Evolutionary conservation across 768 basidiomycete genomes (phyloP).

Genomic region (Udeniomyces megalosporus): DNA sequence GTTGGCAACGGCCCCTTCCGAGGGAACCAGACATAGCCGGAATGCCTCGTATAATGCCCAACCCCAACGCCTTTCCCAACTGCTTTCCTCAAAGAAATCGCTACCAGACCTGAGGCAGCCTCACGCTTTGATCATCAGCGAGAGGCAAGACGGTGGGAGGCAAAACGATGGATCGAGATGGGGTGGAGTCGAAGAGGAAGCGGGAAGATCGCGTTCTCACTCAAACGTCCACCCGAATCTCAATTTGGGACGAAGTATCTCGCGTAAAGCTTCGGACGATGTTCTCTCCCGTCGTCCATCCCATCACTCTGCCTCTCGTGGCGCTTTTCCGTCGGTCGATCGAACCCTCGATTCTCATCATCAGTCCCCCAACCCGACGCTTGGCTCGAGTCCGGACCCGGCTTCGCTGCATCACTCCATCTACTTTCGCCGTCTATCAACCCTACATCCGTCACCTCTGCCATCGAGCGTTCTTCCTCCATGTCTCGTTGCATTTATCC

Average conservation of each 20-base stretch:
- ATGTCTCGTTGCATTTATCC: slow-evolving; percentile 52
- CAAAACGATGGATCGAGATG: not conserved
- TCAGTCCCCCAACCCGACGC: not conserved
- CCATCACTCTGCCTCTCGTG: not conserved
- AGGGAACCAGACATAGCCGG: not conserved
- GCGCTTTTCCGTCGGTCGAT: not conserved
- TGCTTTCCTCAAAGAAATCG: slow-evolving; percentile 49
- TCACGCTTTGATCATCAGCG: slow-evolving; percentile 31
- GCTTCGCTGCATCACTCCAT: slow-evolving; percentile 63
- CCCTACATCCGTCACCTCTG: slow-evolving; percentile 45
- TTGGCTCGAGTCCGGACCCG: not conserved
- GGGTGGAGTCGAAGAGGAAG: too few relatives aligned
- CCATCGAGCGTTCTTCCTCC: slow-evolving; percentile 48
- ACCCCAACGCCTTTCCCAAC: slow-evolving; percentile 1
- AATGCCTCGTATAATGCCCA: slow-evolving; percentile 8
- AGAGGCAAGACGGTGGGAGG: slow-evolving; percentile 18
- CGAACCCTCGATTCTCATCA: not conserved
- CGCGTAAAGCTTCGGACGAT: not conserved
- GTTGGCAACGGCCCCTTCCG: not conserved
- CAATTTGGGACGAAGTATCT: not conserved
- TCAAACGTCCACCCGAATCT: too few relatives aligned
- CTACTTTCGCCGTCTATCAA: slow-evolving; percentile 84
- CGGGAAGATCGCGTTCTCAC: too few relatives aligned
- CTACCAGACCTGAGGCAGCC: slow-evolving; percentile 60
- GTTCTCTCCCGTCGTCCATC: not conserved